Conservation (phyloP, 148 eudicot species). For the Selenicereus undatus region DNA sequence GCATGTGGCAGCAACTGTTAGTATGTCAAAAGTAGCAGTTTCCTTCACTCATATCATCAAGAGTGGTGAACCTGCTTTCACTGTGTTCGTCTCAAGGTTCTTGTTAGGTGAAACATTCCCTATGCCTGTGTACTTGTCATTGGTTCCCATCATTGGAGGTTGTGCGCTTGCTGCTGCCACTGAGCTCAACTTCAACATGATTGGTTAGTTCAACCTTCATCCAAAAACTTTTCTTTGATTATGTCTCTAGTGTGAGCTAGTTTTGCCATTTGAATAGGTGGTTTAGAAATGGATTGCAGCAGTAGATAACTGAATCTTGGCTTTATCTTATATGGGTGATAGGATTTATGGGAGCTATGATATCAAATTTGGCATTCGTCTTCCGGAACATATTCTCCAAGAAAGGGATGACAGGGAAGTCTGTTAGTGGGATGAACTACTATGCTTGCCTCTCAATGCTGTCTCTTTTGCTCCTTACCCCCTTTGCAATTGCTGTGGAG, state of each 20-base stretch:
- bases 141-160: slow-evolving; percentile 53
- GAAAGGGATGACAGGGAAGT: slow-evolving; percentile 69
- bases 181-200: slow-evolving; percentile 63
- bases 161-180: slow-evolving; percentile 51
- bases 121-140: slow-evolving; percentile 44
- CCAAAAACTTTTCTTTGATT: neutral
- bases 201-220: slow-evolving; percentile 27
- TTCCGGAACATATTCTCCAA: slow-evolving; percentile 70
- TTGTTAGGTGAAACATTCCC: slow-evolving; percentile 47
- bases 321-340: neutral
- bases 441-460: slow-evolving; percentile 66
- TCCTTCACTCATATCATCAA: slow-evolving; percentile 56
- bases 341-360: slow-evolving; percentile 83
- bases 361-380: slow-evolving; percentile 71
- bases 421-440: slow-evolving; percentile 76
- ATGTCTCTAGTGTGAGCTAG: neutral
- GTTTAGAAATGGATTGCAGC: neutral
- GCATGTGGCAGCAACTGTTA: slow-evolving; percentile 58
- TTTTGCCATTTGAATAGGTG: neutral
- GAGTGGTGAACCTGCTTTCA: slow-evolving; percentile 61
- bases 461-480: slow-evolving; percentile 57
- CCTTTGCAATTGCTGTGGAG: slow-evolving; percentile 66
- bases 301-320: neutral
- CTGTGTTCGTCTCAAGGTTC: slow-evolving; percentile 49
- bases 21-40: slow-evolving; percentile 59